These are phyloP conservation scores for Melaleuca quinquenervia DNA, from an alignment of 345 rosid genomes.

Conservation along the genomic window DNA sequence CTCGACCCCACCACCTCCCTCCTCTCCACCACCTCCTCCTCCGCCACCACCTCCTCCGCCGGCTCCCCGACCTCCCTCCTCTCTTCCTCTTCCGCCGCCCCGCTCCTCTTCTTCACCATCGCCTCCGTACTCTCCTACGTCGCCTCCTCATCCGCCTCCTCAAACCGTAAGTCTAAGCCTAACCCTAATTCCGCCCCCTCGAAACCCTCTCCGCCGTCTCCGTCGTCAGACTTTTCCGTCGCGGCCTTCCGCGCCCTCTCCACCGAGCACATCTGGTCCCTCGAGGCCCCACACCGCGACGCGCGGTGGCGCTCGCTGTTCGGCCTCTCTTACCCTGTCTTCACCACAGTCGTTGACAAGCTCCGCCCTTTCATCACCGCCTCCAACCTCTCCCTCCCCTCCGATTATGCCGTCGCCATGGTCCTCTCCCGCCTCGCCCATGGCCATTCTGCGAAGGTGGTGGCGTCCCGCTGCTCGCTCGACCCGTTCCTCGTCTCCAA, in stretches of 20 bases:
- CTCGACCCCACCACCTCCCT: conserved; percentile 60
- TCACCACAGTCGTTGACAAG: conserved; percentile 85
- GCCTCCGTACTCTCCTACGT: conserved; percentile 28
- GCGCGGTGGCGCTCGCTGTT: conserved; percentile 86
- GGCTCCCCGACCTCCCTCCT: conserved; percentile 37
- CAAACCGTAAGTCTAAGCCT: conserved; percentile 7
- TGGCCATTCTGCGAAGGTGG: conserved; percentile 64
- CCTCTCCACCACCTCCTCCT: conserved; percentile 39
- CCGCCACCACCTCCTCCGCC: conserved; percentile 30
- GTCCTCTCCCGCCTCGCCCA: conserved; percentile 82
- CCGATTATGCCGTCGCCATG: conserved; percentile 94
- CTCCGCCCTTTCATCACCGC: conserved; percentile 80
- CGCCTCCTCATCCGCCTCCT: conserved; percentile 26
- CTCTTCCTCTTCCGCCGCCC: conserved; percentile 20
- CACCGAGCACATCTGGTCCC: conserved; percentile 79
- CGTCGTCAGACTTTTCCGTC: conserved; percentile 58
- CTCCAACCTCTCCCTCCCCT: conserved; percentile 83
- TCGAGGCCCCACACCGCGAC: conserved; percentile 72
- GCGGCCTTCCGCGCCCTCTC: conserved; percentile 86
- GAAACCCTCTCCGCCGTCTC: conserved; percentile 31
- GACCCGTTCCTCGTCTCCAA: conserved; percentile 90
- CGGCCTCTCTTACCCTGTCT: conserved; percentile 85
- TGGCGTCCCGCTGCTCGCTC: conserved; percentile 65
- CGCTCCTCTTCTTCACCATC: conserved; percentile 19
- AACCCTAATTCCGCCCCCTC: conserved; percentile 10